Evolutionary conservation across 2,329 filamentous ascomycete genomes (phyloP).

Genomic region (Mycosphaerella sp.): DNA sequence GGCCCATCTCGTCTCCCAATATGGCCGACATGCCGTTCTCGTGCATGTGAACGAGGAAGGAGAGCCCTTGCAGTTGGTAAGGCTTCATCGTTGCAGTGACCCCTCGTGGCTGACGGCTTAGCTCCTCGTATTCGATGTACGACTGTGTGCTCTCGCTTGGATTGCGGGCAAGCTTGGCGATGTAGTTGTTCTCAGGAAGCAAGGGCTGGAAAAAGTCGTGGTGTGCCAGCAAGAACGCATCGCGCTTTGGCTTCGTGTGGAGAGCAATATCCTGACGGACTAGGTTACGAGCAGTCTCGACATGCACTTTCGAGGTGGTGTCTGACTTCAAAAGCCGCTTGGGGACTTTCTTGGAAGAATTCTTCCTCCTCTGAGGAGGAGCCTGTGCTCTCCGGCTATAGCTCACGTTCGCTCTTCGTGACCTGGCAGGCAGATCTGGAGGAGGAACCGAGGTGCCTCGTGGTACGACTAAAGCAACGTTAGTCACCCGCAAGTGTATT

Average conservation of each 20-base stretch:
- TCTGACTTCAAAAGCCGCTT: conserved; percentile 19
- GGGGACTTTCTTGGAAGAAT: conserved; percentile 9
- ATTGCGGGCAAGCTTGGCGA: conserved; percentile 35
- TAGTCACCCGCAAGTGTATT: background rate
- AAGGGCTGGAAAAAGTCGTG: conserved; percentile 45
- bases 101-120: conserved; percentile 39
- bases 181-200: conserved; percentile 41
- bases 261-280: conserved; percentile 40
- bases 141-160: conserved; percentile 15
- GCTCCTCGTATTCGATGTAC: conserved; percentile 38
- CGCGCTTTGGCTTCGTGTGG: conserved; percentile 40
- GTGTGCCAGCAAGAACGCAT: conserved; percentile 43
- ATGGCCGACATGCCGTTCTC: conserved; percentile 43
- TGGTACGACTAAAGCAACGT: conserved; percentile 8
- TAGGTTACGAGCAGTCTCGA: conserved; percentile 37
- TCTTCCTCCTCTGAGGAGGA: conserved; percentile 12
- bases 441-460: conserved; percentile 5
- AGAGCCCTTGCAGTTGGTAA: conserved; percentile 48
- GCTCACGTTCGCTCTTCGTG: conserved; percentile 23
- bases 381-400: conserved; percentile 18
- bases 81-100: conserved; percentile 49
- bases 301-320: conserved; percentile 10
- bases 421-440: conserved; percentile 24
- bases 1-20: conserved; percentile 48
- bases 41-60: conserved; percentile 45